A percentile compares a stretch with the other conserved stretches of the same genome.
Conservation (phyloP, 164 flowering plant species). For the Houttuynia cordata region DNA sequence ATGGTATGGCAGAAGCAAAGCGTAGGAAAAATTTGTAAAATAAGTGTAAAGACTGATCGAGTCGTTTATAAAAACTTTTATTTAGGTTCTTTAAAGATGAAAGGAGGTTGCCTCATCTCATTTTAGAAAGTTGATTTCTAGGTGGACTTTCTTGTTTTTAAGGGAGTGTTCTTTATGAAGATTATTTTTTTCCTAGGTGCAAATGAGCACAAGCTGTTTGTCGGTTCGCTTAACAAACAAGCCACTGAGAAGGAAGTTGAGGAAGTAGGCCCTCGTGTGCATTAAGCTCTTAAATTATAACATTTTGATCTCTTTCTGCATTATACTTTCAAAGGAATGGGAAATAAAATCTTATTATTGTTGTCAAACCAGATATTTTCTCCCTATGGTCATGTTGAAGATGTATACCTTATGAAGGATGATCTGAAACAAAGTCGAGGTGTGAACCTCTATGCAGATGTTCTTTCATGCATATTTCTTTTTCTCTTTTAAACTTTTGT, state of each 20-base stretch:
- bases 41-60: no score
- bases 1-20: no score
- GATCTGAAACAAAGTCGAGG: slow-evolving; percentile 87
- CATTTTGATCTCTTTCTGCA: neutral
- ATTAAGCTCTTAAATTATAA: neutral
- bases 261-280: slow-evolving; percentile 30
- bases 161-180: slow-evolving; percentile 8
- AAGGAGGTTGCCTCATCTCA: neutral
- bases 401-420: slow-evolving; percentile 97
- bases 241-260: slow-evolving; percentile 87
- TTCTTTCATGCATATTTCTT: neutral
- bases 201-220: slow-evolving; percentile 83
- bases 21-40: no score
- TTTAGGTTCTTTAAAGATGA: neutral
- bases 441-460: slow-evolving; percentile 15
- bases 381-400: slow-evolving; percentile 86
- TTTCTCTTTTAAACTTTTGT: neutral
- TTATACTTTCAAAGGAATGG: neutral
- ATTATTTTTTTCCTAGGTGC: slow-evolving; percentile 34
- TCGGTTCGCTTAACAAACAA: slow-evolving; percentile 83
- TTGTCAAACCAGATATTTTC: slow-evolving; percentile 52
- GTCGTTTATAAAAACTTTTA: no score
- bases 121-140: neutral
- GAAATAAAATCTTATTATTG: neutral
- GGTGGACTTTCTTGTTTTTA: slow-evolving; percentile 1